Evolutionary conservation across 2,329 filamentous ascomycete species (phyloP).

Genomic region (Diplocarpon mali): DNA sequence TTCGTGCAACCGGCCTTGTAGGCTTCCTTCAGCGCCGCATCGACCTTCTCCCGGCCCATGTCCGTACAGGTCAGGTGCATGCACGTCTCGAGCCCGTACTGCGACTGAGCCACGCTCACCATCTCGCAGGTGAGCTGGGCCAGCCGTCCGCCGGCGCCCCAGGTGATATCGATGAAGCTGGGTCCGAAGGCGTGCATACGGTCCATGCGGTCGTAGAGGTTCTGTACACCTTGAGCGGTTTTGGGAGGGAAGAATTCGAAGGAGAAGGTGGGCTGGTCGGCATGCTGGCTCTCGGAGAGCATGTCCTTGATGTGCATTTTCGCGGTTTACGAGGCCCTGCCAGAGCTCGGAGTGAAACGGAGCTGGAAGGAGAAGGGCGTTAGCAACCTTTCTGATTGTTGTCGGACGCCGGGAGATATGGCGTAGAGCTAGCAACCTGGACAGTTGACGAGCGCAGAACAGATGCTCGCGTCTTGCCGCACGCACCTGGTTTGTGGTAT

Average conservation of each 20-base stretch:
- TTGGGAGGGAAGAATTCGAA: conserved; percentile 99
- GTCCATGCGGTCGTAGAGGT: conserved; percentile 98
- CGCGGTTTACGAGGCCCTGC: conserved; percentile 19
- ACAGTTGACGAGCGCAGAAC: no score
- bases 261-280: conserved; percentile 80
- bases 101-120: conserved; percentile 89
- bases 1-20: conserved; percentile 96
- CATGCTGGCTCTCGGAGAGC: conserved; percentile 68
- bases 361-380: neutral
- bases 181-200: conserved; percentile 93
- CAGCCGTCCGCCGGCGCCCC: conserved; percentile 87
- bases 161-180: conserved; percentile 96
- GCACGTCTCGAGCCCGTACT: conserved; percentile 93
- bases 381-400: neutral
- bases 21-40: conserved; percentile 74
- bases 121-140: conserved; percentile 94
- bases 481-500: neutral
- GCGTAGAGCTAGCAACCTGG: no score
- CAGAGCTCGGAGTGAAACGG: neutral
- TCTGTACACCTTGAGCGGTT: conserved; percentile 94
- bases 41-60: conserved; percentile 88
- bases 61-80: conserved; percentile 99
- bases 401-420: neutral
- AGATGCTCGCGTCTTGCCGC: no score
- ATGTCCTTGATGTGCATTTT: conserved; percentile 95